phyloP scores from a whole-genome alignment of 148 eudicot genomes.

The Nepenthes gracilis region DNA sequence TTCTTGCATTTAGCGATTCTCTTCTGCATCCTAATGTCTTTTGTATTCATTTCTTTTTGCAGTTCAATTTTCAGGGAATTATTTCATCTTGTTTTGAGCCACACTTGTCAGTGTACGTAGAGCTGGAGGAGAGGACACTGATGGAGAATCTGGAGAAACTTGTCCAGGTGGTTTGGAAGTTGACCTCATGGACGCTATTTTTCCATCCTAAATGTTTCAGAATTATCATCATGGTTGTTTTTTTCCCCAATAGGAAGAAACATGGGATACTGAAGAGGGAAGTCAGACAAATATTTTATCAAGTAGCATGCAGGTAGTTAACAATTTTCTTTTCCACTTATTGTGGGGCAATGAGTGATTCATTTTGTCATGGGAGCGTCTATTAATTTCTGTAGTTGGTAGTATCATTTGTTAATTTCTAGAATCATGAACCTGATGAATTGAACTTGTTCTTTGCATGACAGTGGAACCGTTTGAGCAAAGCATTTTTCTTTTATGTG shows the following conservation, averaged over 20 bases:
- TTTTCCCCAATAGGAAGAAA: constrained; percentile 61
- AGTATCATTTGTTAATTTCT: too few species aligned
- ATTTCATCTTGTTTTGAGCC: constrained; percentile 98
- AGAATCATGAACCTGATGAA: neutral
- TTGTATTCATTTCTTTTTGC: constrained; percentile 21
- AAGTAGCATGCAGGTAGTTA: constrained; percentile 90
- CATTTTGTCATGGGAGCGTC: too few species aligned
- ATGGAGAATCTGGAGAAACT: constrained; percentile 96
- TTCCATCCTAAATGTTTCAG: constrained; percentile 1
- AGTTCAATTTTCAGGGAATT: constrained; percentile 96
- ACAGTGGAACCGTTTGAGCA: neutral
- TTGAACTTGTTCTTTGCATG: neutral
- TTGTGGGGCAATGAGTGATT: too few species aligned
- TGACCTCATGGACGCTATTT: neutral
- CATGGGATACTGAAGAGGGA: constrained; percentile 98
- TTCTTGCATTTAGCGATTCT: neutral
- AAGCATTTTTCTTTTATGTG: too few species aligned
- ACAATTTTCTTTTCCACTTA: neutral
- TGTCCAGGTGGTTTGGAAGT: constrained; percentile 55
- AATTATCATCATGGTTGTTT: neutral
- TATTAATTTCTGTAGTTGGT: too few species aligned
- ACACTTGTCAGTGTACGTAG: constrained; percentile 79
- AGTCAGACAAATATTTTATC: constrained; percentile 90
- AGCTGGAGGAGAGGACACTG: constrained; percentile 92
- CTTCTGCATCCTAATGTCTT: neutral